Base-by-base conservation (phyloP, 768 basidiomycete genomes). In the Rubroboletus satanas region DNA sequence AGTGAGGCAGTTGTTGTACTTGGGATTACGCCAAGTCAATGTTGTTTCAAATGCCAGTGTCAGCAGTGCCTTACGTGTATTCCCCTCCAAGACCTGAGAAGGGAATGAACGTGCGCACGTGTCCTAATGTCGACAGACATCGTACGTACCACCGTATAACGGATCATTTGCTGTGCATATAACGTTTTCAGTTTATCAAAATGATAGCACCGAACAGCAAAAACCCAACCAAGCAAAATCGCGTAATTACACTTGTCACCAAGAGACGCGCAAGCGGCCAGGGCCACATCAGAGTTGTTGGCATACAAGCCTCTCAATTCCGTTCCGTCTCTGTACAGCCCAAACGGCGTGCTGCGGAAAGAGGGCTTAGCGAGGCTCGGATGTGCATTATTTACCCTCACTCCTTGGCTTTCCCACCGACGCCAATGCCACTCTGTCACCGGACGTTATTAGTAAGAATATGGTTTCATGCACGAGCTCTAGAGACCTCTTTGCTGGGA, bases 1-100 rank as follows among this genome's bases (percentile, higher is more conserved):
- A 81, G 68, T 1, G 89, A 91, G 1, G 88, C 81, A 10, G 90
- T 92, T 52, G 88, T 83, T 5, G 88, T 85, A 4, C 89, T 90
- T 31, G 14, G 14, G 21, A 52, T 37, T 33, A 23, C 37, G 37
- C 39, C 28, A 18, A 18, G 32, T 55, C 38, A 56, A 39, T 33
- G 21, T 32, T n/a, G 46, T 32, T 36, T 43, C 32, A n/a, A 17
- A 49, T 32, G n/a, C 21, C 21, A 21, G 35, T 23, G 42, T 26
- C 43, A 45, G n/a, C 15, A 36, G 48, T 32, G 5, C 69, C 86
- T 65, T 71, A 88, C 89, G 86, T 88, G 67, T 88, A 89, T 59
- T 83, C 79, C 15, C 90, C 89, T 4, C 89, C 88, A 36, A 90
- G 72, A 5, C 89, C 88, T 90, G 54, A 41, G 7, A 33, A 21